Base-by-base conservation (phyloP, 306 rosid genomes). In the Cotoneaster glaucophyllus region DNA sequence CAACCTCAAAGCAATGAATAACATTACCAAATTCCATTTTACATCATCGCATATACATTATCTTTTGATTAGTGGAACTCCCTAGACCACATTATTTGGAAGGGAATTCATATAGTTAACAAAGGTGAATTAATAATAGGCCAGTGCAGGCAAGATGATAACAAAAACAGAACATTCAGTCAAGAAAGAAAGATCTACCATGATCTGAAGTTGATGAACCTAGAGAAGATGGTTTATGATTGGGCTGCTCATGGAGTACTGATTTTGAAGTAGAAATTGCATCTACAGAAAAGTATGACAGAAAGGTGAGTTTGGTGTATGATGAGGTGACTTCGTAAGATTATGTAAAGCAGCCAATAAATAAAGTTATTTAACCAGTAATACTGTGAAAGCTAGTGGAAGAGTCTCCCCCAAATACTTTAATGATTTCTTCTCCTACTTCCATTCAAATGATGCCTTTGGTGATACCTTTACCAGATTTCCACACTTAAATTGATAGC, bases 191-290 rank as follows among this genome's bases (percentile, higher is more conserved):
- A 59, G 74, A 69, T 61, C 50, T 48, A 71, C 78, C 69, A 43
- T 66, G 43, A 34, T 19, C 72, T 70, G 76, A 71, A 37, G 56
- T 64, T 25, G 78, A 76, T 65, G 84, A 81, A 45, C 70, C 69
- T 53, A 34, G 21, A 52, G 59, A 54, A 22, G 74, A 70, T 31
- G 69, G 69, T 64, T 3, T 29, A 70, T 70, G 69, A 70, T 64
- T 48, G 32, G 53, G 56, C 79, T 68, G 56, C 74, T 68, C 71
- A 69, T 4, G n/a, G 25, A 43, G 31, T 29, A 68, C 67, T 45
- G 70, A 66, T 65, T 76, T 56, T 71, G 64, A 54, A 2, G n/a
- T 57, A 53, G 80, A 76, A 64, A 43, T 69, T 67, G 63, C n/a
- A 19, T 76, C 77, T 54, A 22, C 14, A 64, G 53, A 18, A 75